A percentile compares a stretch with the other conserved stretches of the same genome.
phyloP scores from a whole-genome alignment of 108 stramenopile species.

The Schizochytrium sp. region DNA sequence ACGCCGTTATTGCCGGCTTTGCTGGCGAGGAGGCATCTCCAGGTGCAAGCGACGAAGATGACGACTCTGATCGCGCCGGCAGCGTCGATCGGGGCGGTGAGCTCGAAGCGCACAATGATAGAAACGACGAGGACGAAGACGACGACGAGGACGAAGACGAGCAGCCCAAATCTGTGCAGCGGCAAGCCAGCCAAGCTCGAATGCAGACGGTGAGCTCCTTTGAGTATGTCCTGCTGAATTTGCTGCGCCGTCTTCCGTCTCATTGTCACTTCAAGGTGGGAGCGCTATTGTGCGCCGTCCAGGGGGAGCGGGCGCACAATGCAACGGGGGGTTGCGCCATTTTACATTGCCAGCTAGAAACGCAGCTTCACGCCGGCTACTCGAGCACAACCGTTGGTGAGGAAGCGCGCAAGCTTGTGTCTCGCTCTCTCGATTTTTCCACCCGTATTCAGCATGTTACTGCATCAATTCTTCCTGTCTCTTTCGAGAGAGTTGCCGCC shows the following conservation, averaged over 20 bases:
- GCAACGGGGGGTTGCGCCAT: background rate
- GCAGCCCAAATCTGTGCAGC: too few species aligned
- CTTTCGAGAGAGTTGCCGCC: background rate
- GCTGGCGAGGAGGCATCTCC: background rate
- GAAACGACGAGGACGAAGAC: background rate
- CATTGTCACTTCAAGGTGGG: background rate
- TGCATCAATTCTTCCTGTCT: background rate
- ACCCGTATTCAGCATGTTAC: background rate
- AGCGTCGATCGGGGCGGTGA: background rate
- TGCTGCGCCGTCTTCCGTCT: background rate
- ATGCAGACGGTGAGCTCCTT: too few species aligned
- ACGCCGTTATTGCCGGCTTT: background rate
- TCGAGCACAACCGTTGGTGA: background rate
- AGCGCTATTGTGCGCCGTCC: background rate
- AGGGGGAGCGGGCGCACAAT: background rate
- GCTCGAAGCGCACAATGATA: background rate
- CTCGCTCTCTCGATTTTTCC: background rate
- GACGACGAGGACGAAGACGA: background rate
- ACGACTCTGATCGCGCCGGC: background rate
- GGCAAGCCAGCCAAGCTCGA: too few species aligned
- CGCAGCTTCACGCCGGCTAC: background rate
- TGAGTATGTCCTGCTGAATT: background rate
- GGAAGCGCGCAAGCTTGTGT: background rate
- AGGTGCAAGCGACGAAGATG: background rate
- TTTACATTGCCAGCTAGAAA: background rate